Evolutionary conservation across 2,329 filamentous ascomycete genomes (phyloP).

Genomic region (Didymella lethalis): DNA sequence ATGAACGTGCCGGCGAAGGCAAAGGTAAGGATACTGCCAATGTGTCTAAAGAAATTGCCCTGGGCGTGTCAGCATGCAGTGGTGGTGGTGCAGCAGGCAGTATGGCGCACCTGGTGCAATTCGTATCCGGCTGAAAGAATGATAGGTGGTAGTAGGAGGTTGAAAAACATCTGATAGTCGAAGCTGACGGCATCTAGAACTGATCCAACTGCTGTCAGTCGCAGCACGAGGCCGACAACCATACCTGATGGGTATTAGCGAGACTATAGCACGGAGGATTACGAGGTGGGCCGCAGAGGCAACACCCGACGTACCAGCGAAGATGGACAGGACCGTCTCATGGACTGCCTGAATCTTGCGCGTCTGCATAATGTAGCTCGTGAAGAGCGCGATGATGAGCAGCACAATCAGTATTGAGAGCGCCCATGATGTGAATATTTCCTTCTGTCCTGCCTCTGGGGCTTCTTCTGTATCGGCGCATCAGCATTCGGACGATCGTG

Average conservation of each 20-base stretch:
- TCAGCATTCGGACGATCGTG: slow-evolving; percentile 44
- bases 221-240: slow-evolving; percentile 89
- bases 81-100: neutral
- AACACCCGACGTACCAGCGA: slow-evolving; percentile 71
- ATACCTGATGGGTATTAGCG: slow-evolving; percentile 70
- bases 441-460: slow-evolving; percentile 85
- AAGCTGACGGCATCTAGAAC: slow-evolving; percentile 94
- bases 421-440: slow-evolving; percentile 95
- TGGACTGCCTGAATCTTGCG: slow-evolving; percentile 97
- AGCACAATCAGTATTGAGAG: slow-evolving; percentile 96
- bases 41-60: slow-evolving; percentile 98
- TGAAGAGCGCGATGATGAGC: slow-evolving; percentile 93
- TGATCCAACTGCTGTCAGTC: slow-evolving; percentile 79
- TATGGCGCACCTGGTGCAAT: slow-evolving; percentile 74
- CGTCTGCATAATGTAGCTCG: slow-evolving; percentile 95
- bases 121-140: slow-evolving; percentile 98
- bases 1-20: slow-evolving; percentile 97
- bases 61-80: slow-evolving; percentile 30
- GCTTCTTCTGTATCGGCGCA: slow-evolving; percentile 60
- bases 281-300: slow-evolving; percentile 25
- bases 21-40: slow-evolving; percentile 95
- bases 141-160: slow-evolving; percentile 96
- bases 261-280: slow-evolving; percentile 29
- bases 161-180: slow-evolving; percentile 99
- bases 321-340: slow-evolving; percentile 98